Evolutionary conservation across 139 green algal species (phyloP).

Genomic region (Coelastrella sp.): DNA sequence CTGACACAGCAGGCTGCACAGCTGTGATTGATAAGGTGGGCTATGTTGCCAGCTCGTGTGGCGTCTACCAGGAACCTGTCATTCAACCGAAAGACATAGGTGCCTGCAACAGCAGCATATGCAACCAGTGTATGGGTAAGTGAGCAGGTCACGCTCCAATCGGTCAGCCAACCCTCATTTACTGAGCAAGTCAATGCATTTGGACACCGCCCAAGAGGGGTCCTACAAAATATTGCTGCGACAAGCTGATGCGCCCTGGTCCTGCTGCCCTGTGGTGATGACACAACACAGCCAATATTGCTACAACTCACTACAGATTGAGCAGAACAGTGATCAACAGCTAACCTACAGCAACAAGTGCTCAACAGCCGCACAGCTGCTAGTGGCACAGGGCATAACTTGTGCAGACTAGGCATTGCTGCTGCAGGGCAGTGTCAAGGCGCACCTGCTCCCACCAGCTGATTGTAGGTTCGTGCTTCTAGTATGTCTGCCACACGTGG

Average conservation of each 20-base stretch:
- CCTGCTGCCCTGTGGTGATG: not conserved
- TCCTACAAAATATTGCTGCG: too few species aligned
- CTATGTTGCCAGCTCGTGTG: slow-evolving; percentile 73
- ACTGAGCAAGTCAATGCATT: too few species aligned
- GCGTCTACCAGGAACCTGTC: slow-evolving; percentile 70
- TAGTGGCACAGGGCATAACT: not conserved
- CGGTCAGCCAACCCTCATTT: not conserved
- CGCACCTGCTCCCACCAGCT: slow-evolving; percentile 79
- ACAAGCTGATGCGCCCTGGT: not conserved
- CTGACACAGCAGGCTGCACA: slow-evolving; percentile 87
- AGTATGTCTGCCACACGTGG: slow-evolving; percentile 57
- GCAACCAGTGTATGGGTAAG: not conserved
- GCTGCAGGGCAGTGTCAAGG: not conserved
- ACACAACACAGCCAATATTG: not conserved
- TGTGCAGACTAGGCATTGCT: not conserved
- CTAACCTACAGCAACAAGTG: not conserved
- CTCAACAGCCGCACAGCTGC: not conserved
- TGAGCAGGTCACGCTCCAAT: too few species aligned
- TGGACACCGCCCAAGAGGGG: too few species aligned
- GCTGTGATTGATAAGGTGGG: slow-evolving; percentile 93
- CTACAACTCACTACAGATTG: not conserved
- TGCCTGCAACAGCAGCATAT: slow-evolving; percentile 55
- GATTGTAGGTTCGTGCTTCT: slow-evolving; percentile 75
- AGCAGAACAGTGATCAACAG: not conserved
- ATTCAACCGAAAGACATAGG: slow-evolving; percentile 88